Evolutionary conservation across 495 filamentous ascomycete species (phyloP).

Genomic region (Aspergillus sclerotiicarbonarius): DNA sequence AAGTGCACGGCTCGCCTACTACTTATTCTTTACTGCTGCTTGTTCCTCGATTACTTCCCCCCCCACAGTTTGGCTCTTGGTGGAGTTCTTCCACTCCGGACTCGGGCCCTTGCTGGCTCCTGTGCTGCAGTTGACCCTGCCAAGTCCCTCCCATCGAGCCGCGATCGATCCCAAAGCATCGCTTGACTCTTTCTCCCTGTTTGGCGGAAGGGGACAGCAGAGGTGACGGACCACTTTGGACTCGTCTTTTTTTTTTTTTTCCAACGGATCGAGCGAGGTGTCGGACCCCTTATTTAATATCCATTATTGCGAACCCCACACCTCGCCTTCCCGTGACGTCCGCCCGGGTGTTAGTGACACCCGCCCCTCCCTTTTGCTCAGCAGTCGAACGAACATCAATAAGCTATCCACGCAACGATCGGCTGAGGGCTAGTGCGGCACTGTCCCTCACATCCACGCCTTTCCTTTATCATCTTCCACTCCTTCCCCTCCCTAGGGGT

Average conservation of each 20-base stretch:
- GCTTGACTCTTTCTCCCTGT: not conserved
- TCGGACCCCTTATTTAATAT: too few species aligned
- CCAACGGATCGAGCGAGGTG: too few species aligned
- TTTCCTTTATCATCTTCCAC: too few species aligned
- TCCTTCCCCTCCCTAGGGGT: not conserved
- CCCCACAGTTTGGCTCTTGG: not conserved
- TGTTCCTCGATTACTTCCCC: not conserved
- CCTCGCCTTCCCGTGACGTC: slow-evolving; percentile 18
- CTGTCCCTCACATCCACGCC: not conserved
- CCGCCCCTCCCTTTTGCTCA: slow-evolving; percentile 6
- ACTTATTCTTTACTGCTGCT: not conserved
- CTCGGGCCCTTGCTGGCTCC: not conserved
- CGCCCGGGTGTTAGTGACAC: slow-evolving; percentile 26
- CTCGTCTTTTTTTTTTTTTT: too few species aligned
- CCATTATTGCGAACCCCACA: not conserved
- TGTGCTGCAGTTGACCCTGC: not conserved
- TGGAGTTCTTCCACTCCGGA: not conserved
- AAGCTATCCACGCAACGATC: slow-evolving; percentile 18
- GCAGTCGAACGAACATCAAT: slow-evolving; percentile 2
- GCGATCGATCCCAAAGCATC: not conserved
- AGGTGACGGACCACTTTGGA: too few species aligned
- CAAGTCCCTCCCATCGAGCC: not conserved
- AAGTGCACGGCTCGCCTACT: too few species aligned
- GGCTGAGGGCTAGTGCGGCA: slow-evolving; percentile 8
- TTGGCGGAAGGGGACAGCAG: not conserved